Evolutionary conservation across 1,284 basidiomycete species (phyloP), one percentile per base, ranked within the genome.

Genomic region (Xerocomus minutiporus): DNA sequence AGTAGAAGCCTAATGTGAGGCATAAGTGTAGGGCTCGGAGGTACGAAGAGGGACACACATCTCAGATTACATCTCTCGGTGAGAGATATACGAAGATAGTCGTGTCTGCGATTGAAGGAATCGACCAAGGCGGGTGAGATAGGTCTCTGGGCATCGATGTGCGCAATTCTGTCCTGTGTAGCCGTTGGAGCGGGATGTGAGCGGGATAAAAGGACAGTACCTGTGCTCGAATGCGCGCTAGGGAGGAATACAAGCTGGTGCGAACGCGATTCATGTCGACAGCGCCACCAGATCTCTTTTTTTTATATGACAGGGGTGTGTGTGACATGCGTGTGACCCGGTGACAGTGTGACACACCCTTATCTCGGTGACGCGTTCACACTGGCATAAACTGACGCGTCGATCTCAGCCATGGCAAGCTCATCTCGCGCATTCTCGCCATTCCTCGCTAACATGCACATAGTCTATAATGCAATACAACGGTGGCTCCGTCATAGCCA

Each of bases 401-500:
- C 52, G 29, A 56, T 59, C 54, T 59, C 46, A 49, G 51, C 53
- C 55, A 66, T 69, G 66, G 67, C 57, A 50, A 67, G 64, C 38
- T 2, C 51, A 40, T 49, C 35, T 26, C n/a, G 36, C n/a, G 5
- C 51, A 11, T 44, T 29, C 43, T 38, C 31, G 13, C 36, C 44
- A 8, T 25, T 36, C 26, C 25, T 25, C 32, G 38, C 56, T 65
- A 34, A 69, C 23, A 41, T 13, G 0, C 5, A 5, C 32, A 26
- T 44, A 90, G 89, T 91, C 88, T 67, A 84, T 87, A 63, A 86
- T 91, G 88, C 81, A 91, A 75, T 81, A 85, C 61, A 95, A 95
- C 78, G 93, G 93, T 75, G 97, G 97, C 74, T 97, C 93, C 73
- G 93, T 97, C 64, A 83, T 99, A 73, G 97, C 97, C 75, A 99